phyloP scores from a whole-genome alignment of 2,329 filamentous ascomycete species.

The Diaporthe sp. region DNA sequence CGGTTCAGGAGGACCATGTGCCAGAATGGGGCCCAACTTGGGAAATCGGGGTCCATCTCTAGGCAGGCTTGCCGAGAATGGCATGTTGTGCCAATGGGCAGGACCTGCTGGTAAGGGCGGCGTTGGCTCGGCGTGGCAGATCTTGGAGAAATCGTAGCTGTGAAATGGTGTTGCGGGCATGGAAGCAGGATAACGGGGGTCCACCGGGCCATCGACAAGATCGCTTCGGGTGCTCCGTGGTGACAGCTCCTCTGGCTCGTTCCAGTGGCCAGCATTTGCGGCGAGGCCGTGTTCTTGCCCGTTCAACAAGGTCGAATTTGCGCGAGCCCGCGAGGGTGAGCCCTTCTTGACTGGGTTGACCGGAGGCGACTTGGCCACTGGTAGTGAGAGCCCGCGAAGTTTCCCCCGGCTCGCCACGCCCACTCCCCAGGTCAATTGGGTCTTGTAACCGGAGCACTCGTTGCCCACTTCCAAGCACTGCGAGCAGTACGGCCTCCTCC shows the following conservation, averaged over 20 bases:
- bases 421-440: conserved; percentile 95
- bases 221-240: conserved; percentile 54
- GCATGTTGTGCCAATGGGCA: conserved; percentile 61
- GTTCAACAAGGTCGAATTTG: conserved; percentile 55
- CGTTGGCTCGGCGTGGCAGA: conserved; percentile 61
- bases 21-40: conserved; percentile 56
- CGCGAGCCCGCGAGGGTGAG: conserved; percentile 58
- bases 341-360: conserved; percentile 66
- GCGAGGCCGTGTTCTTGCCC: conserved; percentile 43
- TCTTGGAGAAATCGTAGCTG: conserved; percentile 66
- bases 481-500: conserved; percentile 92
- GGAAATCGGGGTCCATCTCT: conserved; percentile 60
- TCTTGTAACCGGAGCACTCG: conserved; percentile 97
- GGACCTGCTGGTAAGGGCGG: conserved; percentile 54
- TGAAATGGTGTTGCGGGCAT: conserved; percentile 56
- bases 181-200: conserved; percentile 57
- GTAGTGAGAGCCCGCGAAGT: conserved; percentile 87
- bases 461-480: conserved; percentile 93
- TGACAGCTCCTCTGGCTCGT: conserved; percentile 53
- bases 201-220: conserved; percentile 52
- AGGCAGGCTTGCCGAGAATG: conserved; percentile 60
- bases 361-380: conserved; percentile 73
- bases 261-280: conserved; percentile 56
- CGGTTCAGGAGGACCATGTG: conserved; percentile 60
- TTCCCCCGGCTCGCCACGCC: conserved; percentile 97